Conservation (phyloP, 176 grass and related monocot species). For the Carex kokanica region DNA sequence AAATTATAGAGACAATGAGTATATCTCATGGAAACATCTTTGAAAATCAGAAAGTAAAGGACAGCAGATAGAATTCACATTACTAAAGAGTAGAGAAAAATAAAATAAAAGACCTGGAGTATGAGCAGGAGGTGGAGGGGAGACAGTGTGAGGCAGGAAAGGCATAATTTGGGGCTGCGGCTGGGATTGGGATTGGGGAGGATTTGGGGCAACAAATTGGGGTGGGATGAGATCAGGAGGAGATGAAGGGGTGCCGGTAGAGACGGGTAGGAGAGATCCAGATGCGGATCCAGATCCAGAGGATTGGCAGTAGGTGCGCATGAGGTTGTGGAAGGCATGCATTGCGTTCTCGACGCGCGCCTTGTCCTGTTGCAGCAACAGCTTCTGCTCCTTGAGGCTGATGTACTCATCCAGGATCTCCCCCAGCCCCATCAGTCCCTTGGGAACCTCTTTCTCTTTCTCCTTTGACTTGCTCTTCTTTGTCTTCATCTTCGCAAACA, state of each 20-base stretch:
- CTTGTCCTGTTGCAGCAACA: slow-evolving; percentile 39
- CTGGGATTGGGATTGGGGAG: slow-evolving; percentile 11
- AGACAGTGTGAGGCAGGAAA: too few relatives aligned
- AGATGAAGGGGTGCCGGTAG: slow-evolving; percentile 13
- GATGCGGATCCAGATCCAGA: too few relatives aligned
- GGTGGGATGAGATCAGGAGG: slow-evolving; percentile 28
- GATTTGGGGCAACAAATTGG: slow-evolving; percentile 26
- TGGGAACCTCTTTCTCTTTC: slow-evolving; percentile 21
- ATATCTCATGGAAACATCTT: not conserved
- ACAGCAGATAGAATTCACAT: not conserved
- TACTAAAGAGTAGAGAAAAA: not conserved
- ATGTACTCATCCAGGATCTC: slow-evolving; percentile 91
- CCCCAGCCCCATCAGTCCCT: slow-evolving; percentile 48
- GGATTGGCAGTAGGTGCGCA: slow-evolving; percentile 43
- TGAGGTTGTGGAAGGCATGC: slow-evolving; percentile 51
- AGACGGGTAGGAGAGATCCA: too few relatives aligned
- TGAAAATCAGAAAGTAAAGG: not conserved
- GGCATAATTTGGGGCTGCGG: too few relatives aligned
- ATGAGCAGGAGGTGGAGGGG: slow-evolving; percentile 1
- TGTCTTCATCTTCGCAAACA: slow-evolving; percentile 44
- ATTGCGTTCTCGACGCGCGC: slow-evolving; percentile 41
- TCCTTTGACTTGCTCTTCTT: not conserved
- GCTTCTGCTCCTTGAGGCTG: slow-evolving; percentile 54
- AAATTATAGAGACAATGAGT: not conserved
- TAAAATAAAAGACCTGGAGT: slow-evolving; percentile 34